phyloP scores from a whole-genome alignment of 1,284 basidiomycete genomes.

The Cryptococcus jaspeensis region DNA sequence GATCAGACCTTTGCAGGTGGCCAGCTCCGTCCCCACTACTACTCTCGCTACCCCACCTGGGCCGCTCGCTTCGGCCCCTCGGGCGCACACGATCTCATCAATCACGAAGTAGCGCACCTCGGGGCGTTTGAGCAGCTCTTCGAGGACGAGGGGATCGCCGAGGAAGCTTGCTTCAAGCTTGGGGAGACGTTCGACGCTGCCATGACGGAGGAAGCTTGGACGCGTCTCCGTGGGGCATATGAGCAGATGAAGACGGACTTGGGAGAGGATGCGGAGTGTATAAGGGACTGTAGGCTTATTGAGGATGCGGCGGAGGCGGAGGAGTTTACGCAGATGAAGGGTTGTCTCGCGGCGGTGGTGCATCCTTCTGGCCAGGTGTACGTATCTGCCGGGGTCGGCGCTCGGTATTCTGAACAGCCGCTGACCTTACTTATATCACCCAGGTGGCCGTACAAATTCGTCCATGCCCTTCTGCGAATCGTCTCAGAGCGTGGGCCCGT shows the following conservation, averaged over 20 bases:
- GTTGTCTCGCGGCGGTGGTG: conserved; percentile 17
- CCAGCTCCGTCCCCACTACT: conserved; percentile 26
- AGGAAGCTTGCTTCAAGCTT: conserved; percentile 17
- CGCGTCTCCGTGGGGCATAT: conserved; percentile 11
- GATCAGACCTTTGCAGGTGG: conserved; percentile 15
- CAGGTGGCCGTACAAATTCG: conserved; percentile 30
- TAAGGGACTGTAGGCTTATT: conserved; percentile 18
- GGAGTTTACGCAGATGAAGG: conserved; percentile 24
- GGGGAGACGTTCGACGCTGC: conserved; percentile 24
- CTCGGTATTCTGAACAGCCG: not conserved
- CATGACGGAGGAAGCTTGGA: conserved; percentile 24
- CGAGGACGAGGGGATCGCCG: conserved; percentile 17
- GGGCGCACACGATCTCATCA: conserved; percentile 18
- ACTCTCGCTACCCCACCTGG: conserved; percentile 25
- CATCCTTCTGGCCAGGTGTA: conserved; percentile 27
- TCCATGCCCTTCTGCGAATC: conserved; percentile 18
- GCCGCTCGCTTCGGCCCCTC: conserved; percentile 14
- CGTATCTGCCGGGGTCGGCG: conserved; percentile 1
- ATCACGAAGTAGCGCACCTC: conserved; percentile 24
- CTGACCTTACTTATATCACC: not conserved
- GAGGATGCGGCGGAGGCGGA: conserved; percentile 22
- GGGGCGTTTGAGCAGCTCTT: conserved; percentile 16
- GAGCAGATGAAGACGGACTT: conserved; percentile 16
- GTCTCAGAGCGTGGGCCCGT: conserved; percentile 12
- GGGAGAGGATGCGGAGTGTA: conserved; percentile 8